Conservation (phyloP, 169 alveolate genomes). For the Cryptosporidium meleagridis region DNA sequence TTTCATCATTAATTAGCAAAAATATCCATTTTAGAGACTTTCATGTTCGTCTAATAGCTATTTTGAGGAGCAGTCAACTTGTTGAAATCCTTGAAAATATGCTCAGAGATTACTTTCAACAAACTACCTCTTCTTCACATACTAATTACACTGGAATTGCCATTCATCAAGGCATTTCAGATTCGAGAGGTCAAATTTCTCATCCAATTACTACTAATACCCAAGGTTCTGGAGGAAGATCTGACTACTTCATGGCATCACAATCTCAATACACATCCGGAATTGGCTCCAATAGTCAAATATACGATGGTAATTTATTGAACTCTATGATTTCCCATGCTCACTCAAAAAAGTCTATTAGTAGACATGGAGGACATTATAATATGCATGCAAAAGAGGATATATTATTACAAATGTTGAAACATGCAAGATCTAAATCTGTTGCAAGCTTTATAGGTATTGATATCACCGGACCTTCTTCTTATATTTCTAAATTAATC, state of each 20-base stretch:
- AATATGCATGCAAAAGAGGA: conserved; percentile 72
- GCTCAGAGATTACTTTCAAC: conserved; percentile 17
- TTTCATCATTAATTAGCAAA: conserved; percentile 38
- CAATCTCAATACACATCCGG: not conserved
- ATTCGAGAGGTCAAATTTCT: not conserved
- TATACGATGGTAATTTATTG: not conserved
- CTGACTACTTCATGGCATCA: not conserved
- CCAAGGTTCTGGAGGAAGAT: conserved; percentile 4
- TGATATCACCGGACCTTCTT: conserved; percentile 46
- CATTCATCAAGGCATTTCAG: not conserved
- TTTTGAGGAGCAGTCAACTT: conserved; percentile 44
- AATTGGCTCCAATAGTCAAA: not conserved
- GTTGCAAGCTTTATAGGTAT: conserved; percentile 26
- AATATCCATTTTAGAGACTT: conserved; percentile 21
- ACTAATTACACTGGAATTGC: not conserved
- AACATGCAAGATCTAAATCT: conserved; percentile 7
- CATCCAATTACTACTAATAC: not conserved
- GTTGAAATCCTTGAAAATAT: conserved; percentile 57
- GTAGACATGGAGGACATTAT: conserved; percentile 69
- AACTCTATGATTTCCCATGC: conserved; percentile 6
- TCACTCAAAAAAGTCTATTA: conserved; percentile 44
- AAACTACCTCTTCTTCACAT: not conserved
- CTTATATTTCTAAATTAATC: conserved; percentile 4
- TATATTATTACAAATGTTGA: conserved; percentile 43
- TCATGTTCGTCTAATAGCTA: conserved; percentile 12